Percentiles rank a stretch among this genome's conserved stretches.
These are phyloP conservation scores for Ilex aquifolium DNA, from an alignment of 257 asterid genomes.

Conservation along the genomic window DNA sequence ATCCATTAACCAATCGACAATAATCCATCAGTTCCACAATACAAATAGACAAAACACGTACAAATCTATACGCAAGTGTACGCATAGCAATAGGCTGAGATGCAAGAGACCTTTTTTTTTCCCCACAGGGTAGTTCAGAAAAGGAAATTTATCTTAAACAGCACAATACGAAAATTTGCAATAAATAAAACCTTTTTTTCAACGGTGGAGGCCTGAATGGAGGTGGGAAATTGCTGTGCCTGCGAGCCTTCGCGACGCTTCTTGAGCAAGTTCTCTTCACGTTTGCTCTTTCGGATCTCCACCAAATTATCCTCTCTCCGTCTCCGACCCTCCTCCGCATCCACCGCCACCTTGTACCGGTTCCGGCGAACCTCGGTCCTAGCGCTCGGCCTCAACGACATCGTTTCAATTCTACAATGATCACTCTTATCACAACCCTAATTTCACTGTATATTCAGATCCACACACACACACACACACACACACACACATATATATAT, in stretches of 20 bases:
- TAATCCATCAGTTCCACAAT: too few relatives aligned
- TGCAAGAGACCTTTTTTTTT: too few relatives aligned
- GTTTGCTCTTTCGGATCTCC: slow-evolving; percentile 91
- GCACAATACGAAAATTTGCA: too few relatives aligned
- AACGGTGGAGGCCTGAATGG: slow-evolving; percentile 42
- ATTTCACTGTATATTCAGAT: not conserved
- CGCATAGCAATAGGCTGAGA: too few relatives aligned
- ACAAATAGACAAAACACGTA: too few relatives aligned
- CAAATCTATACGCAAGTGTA: too few relatives aligned
- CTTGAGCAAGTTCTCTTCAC: slow-evolving; percentile 81
- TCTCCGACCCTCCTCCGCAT: slow-evolving; percentile 90
- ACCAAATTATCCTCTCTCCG: slow-evolving; percentile 95
- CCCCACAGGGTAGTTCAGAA: too few relatives aligned
- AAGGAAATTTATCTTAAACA: too few relatives aligned
- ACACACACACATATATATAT: not conserved
- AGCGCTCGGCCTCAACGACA: slow-evolving; percentile 88
- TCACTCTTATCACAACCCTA: slow-evolving; percentile 6
- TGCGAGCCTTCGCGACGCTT: slow-evolving; percentile 85
- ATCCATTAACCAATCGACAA: too few relatives aligned
- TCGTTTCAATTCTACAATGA: slow-evolving; percentile 24
- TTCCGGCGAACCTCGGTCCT: slow-evolving; percentile 81
- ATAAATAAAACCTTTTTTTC: slow-evolving; percentile 55
- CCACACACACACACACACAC: not conserved
- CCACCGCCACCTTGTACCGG: slow-evolving; percentile 95
- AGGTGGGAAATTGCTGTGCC: slow-evolving; percentile 42